These are phyloP conservation scores for Plasmodium berghei DNA, from an alignment of 169 alveolate genomes.

Conservation along the genomic window DNA sequence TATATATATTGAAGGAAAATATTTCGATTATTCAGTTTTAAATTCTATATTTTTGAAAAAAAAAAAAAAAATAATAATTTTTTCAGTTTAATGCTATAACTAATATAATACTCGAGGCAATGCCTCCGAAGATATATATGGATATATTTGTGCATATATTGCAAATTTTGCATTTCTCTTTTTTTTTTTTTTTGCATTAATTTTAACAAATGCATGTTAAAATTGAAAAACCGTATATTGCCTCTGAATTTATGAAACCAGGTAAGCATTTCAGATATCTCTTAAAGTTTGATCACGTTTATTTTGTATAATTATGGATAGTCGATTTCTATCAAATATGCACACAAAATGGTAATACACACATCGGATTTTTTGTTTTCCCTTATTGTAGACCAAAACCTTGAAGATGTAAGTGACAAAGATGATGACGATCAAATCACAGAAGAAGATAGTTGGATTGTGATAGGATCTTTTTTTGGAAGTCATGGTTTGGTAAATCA, in stretches of 20 bases:
- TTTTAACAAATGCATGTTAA: constrained; percentile 45
- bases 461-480: constrained; percentile 85
- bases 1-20: neutral
- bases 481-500: constrained; percentile 96
- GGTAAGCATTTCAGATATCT: neutral
- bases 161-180: neutral
- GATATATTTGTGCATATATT: neutral
- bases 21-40: neutral
- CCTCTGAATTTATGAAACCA: constrained; percentile 26
- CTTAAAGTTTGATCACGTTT: neutral
- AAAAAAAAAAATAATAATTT: too few relatives aligned
- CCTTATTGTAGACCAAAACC: constrained; percentile 3
- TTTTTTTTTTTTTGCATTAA: neutral
- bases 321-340: neutral
- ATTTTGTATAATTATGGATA: neutral
- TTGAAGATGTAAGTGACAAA: neutral
- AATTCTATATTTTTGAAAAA: neutral
- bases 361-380: neutral
- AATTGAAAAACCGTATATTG: constrained; percentile 23
- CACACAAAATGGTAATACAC: too few relatives aligned
- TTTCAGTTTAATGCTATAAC: too few relatives aligned
- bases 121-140: neutral
- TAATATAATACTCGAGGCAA: neutral
- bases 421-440: constrained; percentile 25
- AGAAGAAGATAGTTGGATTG: constrained; percentile 75